Conservation (phyloP, 2,329 filamentous ascomycete genomes). For the Talaromyces pinophilus region DNA sequence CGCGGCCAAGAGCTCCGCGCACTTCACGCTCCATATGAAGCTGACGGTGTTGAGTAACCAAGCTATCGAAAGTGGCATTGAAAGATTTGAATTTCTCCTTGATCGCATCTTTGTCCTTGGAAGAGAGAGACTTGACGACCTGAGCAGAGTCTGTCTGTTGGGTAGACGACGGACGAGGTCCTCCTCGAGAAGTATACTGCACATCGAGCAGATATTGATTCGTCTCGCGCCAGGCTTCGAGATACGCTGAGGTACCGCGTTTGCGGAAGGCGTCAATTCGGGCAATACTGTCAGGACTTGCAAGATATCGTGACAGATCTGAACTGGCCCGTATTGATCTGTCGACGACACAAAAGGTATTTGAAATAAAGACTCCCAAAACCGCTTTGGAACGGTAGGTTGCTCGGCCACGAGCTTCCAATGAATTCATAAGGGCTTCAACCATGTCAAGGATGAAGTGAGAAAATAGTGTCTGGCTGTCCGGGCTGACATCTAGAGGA, state of each 20-base stretch:
- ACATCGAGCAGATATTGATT: slow-evolving; percentile 84
- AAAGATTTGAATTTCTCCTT: slow-evolving; percentile 95
- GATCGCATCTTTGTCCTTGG: slow-evolving; percentile 93
- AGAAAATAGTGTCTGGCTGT: slow-evolving; percentile 82
- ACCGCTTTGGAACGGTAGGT: slow-evolving; percentile 76
- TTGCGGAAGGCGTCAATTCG: slow-evolving; percentile 84
- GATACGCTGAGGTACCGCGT: slow-evolving; percentile 77
- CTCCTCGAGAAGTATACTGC: slow-evolving; percentile 76
- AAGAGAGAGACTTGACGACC: slow-evolving; percentile 78
- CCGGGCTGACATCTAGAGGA: slow-evolving; percentile 82
- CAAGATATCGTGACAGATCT: slow-evolving; percentile 72
- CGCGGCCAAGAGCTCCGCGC: slow-evolving; percentile 72
- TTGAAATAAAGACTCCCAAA: slow-evolving; percentile 86
- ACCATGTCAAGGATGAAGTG: slow-evolving; percentile 90
- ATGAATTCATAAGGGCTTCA: slow-evolving; percentile 71
- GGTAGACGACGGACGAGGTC: slow-evolving; percentile 69
- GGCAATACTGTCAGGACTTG: slow-evolving; percentile 60
- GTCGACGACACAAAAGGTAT: slow-evolving; percentile 80
- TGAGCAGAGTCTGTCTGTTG: slow-evolving; percentile 70
- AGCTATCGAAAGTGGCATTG: slow-evolving; percentile 86
- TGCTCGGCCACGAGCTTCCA: slow-evolving; percentile 72
- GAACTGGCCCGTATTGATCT: slow-evolving; percentile 75
- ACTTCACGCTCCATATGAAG: slow-evolving; percentile 92
- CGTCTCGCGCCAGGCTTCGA: slow-evolving; percentile 84
- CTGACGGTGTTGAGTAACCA: slow-evolving; percentile 77